A percentile compares a stretch with the other conserved stretches of the same genome.
phyloP scores from a whole-genome alignment of 768 basidiomycete genomes.

The Favolaschia claudopus region DNA sequence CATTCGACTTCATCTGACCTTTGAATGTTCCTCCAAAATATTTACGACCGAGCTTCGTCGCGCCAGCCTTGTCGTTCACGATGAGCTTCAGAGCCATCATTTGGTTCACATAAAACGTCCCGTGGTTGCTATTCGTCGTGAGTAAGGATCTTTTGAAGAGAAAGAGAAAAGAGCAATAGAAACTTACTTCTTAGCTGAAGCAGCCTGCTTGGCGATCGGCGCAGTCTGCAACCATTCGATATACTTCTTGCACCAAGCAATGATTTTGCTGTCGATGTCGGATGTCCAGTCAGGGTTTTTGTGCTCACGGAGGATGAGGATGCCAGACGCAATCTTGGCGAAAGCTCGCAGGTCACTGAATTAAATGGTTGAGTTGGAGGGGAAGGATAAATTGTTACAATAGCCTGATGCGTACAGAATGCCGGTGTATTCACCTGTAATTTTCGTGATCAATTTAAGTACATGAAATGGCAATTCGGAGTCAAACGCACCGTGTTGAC shows the following conservation, averaged over 20 bases:
- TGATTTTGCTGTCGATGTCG: slow-evolving; percentile 57
- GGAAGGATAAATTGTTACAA: not conserved
- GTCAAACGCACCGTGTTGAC: slow-evolving; percentile 45
- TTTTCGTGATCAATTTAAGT: not conserved
- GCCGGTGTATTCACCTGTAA: slow-evolving; percentile 48
- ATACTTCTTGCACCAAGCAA: slow-evolving; percentile 60
- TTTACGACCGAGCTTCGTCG: slow-evolving; percentile 49
- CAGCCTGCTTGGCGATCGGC: slow-evolving; percentile 54
- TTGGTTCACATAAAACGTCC: slow-evolving; percentile 69
- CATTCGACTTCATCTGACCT: slow-evolving; percentile 59
- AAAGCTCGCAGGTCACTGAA: slow-evolving; percentile 65
- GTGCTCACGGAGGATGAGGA: slow-evolving; percentile 60
- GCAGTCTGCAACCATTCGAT: slow-evolving; percentile 63
- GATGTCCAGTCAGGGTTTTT: slow-evolving; percentile 62
- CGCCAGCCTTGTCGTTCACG: slow-evolving; percentile 57
- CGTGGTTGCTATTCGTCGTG: slow-evolving; percentile 61
- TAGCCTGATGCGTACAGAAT: slow-evolving; percentile 50
- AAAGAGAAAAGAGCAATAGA: not conserved
- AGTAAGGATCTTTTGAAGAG: not conserved
- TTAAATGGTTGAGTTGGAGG: not conserved
- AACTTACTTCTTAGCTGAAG: slow-evolving; percentile 56
- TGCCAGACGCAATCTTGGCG: slow-evolving; percentile 60
- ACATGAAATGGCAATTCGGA: not conserved
- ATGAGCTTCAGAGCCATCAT: slow-evolving; percentile 64
- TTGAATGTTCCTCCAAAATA: slow-evolving; percentile 62